phyloP scores from a whole-genome alignment of 176 grass and related monocot species.

The Tillandsia fasciculata region DNA sequence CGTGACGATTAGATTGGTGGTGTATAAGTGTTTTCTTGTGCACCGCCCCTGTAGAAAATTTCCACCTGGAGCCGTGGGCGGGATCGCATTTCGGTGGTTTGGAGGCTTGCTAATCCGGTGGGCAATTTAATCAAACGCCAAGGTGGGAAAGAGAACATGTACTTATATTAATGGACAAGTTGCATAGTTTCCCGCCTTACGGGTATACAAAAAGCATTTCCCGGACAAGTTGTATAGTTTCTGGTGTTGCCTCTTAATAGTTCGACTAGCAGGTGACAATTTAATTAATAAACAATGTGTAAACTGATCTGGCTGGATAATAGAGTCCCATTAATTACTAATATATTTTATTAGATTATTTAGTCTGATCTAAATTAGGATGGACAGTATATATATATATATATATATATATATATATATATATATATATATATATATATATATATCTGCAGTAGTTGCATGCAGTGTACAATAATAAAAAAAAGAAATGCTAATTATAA shows the following conservation, averaged over 20 bases:
- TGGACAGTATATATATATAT: too few relatives aligned
- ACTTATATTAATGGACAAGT: background rate
- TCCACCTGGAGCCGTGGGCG: background rate
- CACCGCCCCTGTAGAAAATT: background rate
- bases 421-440: too few relatives aligned
- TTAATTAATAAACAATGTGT: background rate
- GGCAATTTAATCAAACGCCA: background rate
- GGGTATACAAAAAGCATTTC: too few relatives aligned
- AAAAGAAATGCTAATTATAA: too few relatives aligned
- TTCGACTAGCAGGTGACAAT: background rate
- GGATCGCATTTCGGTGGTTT: constrained; percentile 8
- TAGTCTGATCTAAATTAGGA: too few relatives aligned
- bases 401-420: too few relatives aligned
- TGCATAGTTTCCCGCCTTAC: background rate
- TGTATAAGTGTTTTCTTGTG: too few relatives aligned
- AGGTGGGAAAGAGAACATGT: background rate
- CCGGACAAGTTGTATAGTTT: background rate
- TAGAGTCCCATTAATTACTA: too few relatives aligned
- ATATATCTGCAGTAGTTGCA: too few relatives aligned
- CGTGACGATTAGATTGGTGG: too few relatives aligned
- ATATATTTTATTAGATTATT: too few relatives aligned
- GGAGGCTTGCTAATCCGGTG: constrained; percentile 13
- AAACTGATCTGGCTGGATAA: background rate
- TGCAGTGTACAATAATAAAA: too few relatives aligned
- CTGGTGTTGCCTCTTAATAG: background rate